Evolutionary conservation across 2,329 filamentous ascomycete genomes (phyloP), one percentile per base, ranked within the genome.

Genomic region (Tolypocladium endophyticum): DNA sequence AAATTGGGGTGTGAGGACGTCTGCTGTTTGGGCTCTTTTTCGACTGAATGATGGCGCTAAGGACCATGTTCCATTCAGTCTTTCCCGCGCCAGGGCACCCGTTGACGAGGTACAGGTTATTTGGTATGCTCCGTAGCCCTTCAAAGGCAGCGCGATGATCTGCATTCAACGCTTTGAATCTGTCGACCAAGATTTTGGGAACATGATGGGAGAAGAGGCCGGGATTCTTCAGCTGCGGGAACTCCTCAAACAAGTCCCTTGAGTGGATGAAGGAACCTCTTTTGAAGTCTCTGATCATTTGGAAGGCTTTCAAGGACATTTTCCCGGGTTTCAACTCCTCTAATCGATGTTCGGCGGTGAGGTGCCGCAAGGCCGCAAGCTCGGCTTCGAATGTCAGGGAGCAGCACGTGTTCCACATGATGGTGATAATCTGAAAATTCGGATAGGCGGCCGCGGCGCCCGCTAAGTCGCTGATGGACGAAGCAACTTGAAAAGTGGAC

Each of bases 401-500:
- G 9, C 39, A 69, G 9, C 39, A 64, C 0, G 61, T 62, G 0
- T 72, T 66, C 69, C 69, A 73, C 0, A 60, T 58, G 3, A 74
- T 71, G 2, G 55, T 65, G 7, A 74, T 62, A 0, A 63, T 58
- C 18, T 70, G 68, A 1, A 54, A 50, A 1, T 61, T 64, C 0
- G 56, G 4, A 1, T 66, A 39, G 8, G 64, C 62, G 1, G 71
- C 8, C 0, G n/a, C 54, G 1, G 71, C 57, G 6, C 43, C 61
- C 2, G 41, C 7, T 6, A 67, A 57, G 8, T 70, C 64, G 1
- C 65, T 61, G 0, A 70, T 63, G 4, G 60, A 0, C 78, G 81
- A 20, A 79, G 82, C 69, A 80, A 86, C 69, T 80, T 86, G 76
- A 83, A 88, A 73, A 79, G 85, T 77, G 73, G 82, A 59, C 85